phyloP scores from a whole-genome alignment of 1,139 yeast genomes.

The Zygosaccharomyces sapae region DNA sequence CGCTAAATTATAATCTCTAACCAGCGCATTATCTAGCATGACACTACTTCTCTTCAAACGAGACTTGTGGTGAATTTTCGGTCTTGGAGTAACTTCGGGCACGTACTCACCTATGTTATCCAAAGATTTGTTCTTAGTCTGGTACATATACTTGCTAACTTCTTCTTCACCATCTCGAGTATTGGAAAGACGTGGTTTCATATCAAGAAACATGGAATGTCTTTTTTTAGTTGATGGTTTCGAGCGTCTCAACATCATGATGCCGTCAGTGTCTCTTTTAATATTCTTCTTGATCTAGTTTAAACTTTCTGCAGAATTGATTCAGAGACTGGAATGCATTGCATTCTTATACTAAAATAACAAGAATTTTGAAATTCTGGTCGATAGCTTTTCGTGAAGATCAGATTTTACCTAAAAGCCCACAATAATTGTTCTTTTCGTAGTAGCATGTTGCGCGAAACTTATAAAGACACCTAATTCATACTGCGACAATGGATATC shows the following conservation, averaged over 20 bases:
- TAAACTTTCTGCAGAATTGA: not conserved
- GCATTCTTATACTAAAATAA: not conserved
- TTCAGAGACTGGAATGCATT: not conserved
- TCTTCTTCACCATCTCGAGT: constrained; percentile 3
- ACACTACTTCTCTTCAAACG: constrained; percentile 27
- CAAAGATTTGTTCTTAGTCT: constrained; percentile 11
- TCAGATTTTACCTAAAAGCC: not conserved
- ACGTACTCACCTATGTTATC: constrained; percentile 8
- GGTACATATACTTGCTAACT: constrained; percentile 6
- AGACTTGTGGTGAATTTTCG: constrained; percentile 1
- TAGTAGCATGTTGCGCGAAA: not conserved
- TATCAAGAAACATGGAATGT: constrained; percentile 21
- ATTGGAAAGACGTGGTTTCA: constrained; percentile 4
- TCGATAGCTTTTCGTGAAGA: constrained; percentile 4
- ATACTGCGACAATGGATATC: not conserved
- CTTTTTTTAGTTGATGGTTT: constrained; percentile 20
- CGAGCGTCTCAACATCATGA: constrained; percentile 17
- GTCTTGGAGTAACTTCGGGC: constrained; percentile 4
- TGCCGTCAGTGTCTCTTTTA: not conserved
- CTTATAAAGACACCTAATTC: not conserved
- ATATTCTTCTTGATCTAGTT: no score
- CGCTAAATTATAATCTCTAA: constrained; percentile 29
- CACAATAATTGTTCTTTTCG: not conserved
- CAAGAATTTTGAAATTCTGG: not conserved
- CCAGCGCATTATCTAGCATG: constrained; percentile 26